A percentile compares a stretch with the other conserved stretches of the same genome.
Evolutionary conservation across 352 stramenopile species (phyloP).

Genomic region (Pythium brassicae): DNA sequence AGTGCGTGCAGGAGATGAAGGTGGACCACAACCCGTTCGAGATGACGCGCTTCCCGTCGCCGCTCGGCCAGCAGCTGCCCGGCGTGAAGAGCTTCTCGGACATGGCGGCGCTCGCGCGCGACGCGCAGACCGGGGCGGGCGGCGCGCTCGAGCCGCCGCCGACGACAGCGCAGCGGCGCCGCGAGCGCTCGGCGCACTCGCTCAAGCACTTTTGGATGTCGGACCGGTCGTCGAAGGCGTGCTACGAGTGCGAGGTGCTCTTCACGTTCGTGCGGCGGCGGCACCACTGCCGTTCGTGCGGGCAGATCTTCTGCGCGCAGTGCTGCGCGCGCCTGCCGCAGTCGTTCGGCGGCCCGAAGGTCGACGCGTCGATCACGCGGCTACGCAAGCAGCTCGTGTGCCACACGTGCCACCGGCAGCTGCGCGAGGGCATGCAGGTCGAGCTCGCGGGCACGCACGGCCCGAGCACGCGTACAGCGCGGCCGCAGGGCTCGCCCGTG

Average conservation of each 20-base stretch:
- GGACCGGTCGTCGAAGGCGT: constrained; percentile 77
- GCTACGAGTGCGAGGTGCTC: constrained; percentile 77
- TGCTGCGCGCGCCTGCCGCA: constrained; percentile 75
- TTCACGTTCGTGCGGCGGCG: constrained; percentile 80
- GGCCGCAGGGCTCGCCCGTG: constrained; percentile 21
- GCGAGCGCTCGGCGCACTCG: constrained; percentile 47
- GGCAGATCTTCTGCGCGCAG: constrained; percentile 83
- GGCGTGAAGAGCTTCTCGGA: constrained; percentile 52
- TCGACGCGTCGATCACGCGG: constrained; percentile 70
- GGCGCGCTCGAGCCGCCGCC: background rate
- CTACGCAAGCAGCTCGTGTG: constrained; percentile 84
- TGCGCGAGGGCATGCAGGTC: constrained; percentile 78
- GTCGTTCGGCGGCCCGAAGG: constrained; percentile 70
- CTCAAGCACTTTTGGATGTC: constrained; percentile 91
- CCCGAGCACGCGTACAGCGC: constrained; percentile 25
- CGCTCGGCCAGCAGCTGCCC: constrained; percentile 54
- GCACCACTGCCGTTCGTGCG: constrained; percentile 83
- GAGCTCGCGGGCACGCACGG: constrained; percentile 45
- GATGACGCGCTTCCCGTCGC: constrained; percentile 72
- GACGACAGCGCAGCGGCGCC: constrained; percentile 17
- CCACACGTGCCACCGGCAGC: constrained; percentile 75
- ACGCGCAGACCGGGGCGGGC: background rate
- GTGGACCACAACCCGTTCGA: constrained; percentile 65
- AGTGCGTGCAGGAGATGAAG: constrained; percentile 58
- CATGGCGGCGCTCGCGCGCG: constrained; percentile 2